Evolutionary conservation across 2,329 filamentous ascomycete genomes (phyloP).

Genomic region (Elsinoe arachidis): DNA sequence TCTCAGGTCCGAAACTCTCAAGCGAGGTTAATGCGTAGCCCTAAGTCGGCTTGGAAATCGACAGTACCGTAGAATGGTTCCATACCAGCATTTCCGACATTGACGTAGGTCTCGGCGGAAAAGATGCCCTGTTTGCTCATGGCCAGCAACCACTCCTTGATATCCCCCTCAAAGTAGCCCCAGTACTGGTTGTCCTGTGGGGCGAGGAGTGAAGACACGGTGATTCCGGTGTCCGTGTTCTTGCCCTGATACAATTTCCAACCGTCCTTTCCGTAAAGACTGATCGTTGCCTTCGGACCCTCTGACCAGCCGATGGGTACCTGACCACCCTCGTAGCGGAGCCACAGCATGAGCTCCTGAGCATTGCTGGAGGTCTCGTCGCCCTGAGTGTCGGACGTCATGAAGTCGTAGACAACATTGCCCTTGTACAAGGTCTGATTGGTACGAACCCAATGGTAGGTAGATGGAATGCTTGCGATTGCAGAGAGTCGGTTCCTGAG

Average conservation of each 20-base stretch:
- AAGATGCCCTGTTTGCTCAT: slow-evolving; percentile 33
- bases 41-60: slow-evolving; percentile 17
- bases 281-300: slow-evolving; percentile 29
- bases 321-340: slow-evolving; percentile 38
- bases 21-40: slow-evolving; percentile 11
- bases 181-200: slow-evolving; percentile 30
- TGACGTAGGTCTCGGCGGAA: slow-evolving; percentile 32
- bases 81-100: slow-evolving; percentile 36
- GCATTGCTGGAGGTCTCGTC: slow-evolving; percentile 34
- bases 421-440: slow-evolving; percentile 37
- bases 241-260: slow-evolving; percentile 38
- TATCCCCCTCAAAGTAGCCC: slow-evolving; percentile 32
- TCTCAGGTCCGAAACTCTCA: background rate
- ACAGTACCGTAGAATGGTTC: slow-evolving; percentile 20
- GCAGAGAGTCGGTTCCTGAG: slow-evolving; percentile 32
- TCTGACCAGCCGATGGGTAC: slow-evolving; percentile 36
- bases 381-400: slow-evolving; percentile 36
- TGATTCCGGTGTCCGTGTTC: slow-evolving; percentile 37
- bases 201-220: slow-evolving; percentile 31
- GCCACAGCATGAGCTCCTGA: slow-evolving; percentile 40
- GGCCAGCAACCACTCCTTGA: slow-evolving; percentile 36
- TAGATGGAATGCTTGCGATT: slow-evolving; percentile 34
- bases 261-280: slow-evolving; percentile 29
- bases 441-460: slow-evolving; percentile 33
- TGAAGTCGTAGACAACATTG: slow-evolving; percentile 39